Evolutionary conservation across 2,329 filamentous ascomycete species (phyloP).

Genomic region (Penicillium sp.): DNA sequence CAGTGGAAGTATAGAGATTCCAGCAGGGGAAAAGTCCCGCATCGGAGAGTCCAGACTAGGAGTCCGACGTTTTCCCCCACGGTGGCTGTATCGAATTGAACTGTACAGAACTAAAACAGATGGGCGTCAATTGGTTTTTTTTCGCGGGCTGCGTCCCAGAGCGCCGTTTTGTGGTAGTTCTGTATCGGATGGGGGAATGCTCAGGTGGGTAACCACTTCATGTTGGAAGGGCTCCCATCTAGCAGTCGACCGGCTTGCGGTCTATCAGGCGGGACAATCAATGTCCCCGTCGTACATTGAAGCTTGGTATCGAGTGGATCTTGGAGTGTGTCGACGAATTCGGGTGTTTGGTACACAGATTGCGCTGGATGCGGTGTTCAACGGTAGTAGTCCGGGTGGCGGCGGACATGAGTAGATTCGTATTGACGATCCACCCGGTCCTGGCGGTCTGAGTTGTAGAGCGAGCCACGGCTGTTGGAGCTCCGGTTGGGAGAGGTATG

Average conservation of each 20-base stretch:
- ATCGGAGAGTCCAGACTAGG: conserved; percentile 12
- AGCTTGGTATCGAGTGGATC: conserved; percentile 7
- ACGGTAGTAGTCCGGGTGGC: conserved; percentile 37
- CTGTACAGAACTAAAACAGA: conserved; percentile 11
- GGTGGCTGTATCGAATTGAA: conserved; percentile 4
- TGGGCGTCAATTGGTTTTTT: background rate
- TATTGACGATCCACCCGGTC: conserved; percentile 41
- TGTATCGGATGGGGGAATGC: background rate
- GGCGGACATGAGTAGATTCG: conserved; percentile 35
- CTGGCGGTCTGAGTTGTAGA: conserved; percentile 40
- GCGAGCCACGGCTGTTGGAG: conserved; percentile 41
- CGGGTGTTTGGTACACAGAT: background rate
- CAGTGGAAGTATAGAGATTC: conserved; percentile 17
- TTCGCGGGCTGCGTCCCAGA: conserved; percentile 5
- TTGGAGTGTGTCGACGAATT: background rate
- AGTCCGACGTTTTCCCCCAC: conserved; percentile 13
- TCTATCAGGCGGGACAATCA: conserved; percentile 11
- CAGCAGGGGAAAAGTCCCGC: conserved; percentile 10
- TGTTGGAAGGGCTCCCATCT: background rate
- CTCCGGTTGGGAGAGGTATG: conserved; percentile 40
- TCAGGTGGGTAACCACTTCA: background rate
- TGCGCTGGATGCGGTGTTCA: conserved; percentile 20
- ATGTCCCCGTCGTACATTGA: conserved; percentile 11
- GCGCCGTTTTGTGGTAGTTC: conserved; percentile 5
- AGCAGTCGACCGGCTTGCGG: conserved; percentile 16